Evolutionary conservation across 2,329 filamentous ascomycete species (phyloP), one percentile per base, ranked within the genome.

Genomic region (Colletotrichum gloeosporioides): DNA sequence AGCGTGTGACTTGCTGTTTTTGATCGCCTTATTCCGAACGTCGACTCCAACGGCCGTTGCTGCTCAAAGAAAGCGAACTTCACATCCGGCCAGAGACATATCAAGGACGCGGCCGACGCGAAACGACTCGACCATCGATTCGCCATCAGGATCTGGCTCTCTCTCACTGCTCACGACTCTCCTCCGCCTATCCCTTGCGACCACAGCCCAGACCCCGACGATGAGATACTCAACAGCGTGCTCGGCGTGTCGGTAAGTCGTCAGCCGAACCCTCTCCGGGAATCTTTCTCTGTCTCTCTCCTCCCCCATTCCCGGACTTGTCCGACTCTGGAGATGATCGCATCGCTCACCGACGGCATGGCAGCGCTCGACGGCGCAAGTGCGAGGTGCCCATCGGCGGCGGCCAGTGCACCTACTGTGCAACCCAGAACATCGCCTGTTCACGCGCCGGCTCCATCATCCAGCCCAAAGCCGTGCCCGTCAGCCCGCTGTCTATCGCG

Each of bases 201-300:
- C 55, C 25, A 32, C 55, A 49, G 34, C 53, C 32, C 55, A 49
- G 32, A 32, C 22, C 22, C 34, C 44, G 22, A 66, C 29, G 3
- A 78, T 78, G 77, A 78, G 77, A 49, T 78, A 78, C 53, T 78
- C 77, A 55, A 78, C 77, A 63, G 77, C 77, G 10, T 78, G 77
- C 69, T 78, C 77, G 69, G 77, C 77, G 25, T 78, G 77, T 71
- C 75, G 77, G 77, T 78, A 77, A 77, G 77, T 69, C 61, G 10
- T 55, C 44, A 36, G 39, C 55, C 63, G 69, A 64, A 5, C 7
- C 25, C 57, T 27, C 15, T 49, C 44, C 18, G 6, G 39, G 22
- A 18, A 15, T 31, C 16, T 44, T 22, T 29, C 65, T 27, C 29
- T 32, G 8, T 25, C 31, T 16, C 53, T n/a, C 55, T 36, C 44